Percentiles rank a stretch among this genome's conserved stretches.
These are phyloP conservation scores for Mortierella sp. DNA, from an alignment of 371 early-diverging fungal species.

Conservation along the genomic window DNA sequence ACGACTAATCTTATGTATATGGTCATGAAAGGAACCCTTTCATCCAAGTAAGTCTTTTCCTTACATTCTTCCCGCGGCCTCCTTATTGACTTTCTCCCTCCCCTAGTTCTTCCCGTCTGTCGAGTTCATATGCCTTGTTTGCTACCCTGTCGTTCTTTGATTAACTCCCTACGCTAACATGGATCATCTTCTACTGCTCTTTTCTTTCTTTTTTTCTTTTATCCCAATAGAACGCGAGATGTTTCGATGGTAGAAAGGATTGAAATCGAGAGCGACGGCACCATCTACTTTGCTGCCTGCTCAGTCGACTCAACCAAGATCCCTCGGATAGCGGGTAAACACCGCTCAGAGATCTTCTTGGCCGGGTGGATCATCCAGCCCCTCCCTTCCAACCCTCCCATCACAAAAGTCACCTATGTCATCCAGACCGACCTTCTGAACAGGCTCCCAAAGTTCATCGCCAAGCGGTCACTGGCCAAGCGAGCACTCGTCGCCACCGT, in stretches of 20 bases:
- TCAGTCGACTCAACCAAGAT: conserved; percentile 74
- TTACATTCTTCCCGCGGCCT: neutral
- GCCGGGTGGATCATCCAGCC: conserved; percentile 75
- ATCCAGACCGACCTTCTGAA: conserved; percentile 65
- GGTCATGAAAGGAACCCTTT: conserved; percentile 55
- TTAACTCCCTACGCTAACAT: neutral
- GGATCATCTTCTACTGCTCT: neutral
- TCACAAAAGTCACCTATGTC: conserved; percentile 74
- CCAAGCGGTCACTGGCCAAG: conserved; percentile 74
- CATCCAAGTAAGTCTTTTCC: conserved; percentile 47
- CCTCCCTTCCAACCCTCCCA: conserved; percentile 64
- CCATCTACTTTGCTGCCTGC: conserved; percentile 73
- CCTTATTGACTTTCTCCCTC: neutral
- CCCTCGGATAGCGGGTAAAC: conserved; percentile 66
- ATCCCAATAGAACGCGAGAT: conserved; percentile 65
- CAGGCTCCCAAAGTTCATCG: conserved; percentile 72
- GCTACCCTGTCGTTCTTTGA: neutral
- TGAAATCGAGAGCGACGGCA: conserved; percentile 67
- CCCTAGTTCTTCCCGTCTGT: neutral
- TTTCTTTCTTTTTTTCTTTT: neutral
- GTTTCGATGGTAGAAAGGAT: conserved; percentile 72
- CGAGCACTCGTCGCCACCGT: conserved; percentile 72
- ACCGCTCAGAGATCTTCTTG: conserved; percentile 69
- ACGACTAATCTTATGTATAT: conserved; percentile 56
- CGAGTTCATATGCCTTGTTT: neutral